These are phyloP conservation scores for Syncephalastrum sp. DNA, from an alignment of 371 early-diverging fungal species.

Conservation along the genomic window DNA sequence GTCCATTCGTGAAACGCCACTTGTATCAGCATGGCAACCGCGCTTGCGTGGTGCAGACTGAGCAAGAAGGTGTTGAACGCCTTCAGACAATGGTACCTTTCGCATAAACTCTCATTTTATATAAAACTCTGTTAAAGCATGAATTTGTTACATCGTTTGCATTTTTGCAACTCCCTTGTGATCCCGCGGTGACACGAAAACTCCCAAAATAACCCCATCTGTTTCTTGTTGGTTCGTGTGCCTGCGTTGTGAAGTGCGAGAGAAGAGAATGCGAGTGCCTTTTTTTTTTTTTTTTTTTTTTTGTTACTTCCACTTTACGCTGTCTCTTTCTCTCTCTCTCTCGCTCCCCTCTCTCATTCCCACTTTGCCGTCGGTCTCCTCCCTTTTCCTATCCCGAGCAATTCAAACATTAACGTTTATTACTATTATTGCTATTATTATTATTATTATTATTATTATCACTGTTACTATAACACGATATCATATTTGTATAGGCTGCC, in stretches of 20 bases:
- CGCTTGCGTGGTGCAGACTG: conserved; percentile 14
- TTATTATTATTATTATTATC: neutral
- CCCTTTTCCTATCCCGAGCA: neutral
- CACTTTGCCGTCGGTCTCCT: neutral
- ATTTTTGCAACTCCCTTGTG: neutral
- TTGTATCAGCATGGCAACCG: conserved; percentile 6
- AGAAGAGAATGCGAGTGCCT: neutral
- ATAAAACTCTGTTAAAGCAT: too few species aligned
- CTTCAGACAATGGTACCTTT: conserved; percentile 4
- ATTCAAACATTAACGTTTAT: neutral
- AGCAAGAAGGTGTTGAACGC: conserved; percentile 16
- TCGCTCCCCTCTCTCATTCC: neutral
- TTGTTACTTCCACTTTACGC: neutral
- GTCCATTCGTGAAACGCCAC: conserved; percentile 15
- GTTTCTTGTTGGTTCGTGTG: conserved; percentile 4
- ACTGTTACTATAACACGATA: neutral
- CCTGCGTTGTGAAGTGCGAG: neutral
- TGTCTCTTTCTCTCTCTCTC: conserved; percentile 1
- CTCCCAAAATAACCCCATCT: too few species aligned
- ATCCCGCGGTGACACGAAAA: neutral
- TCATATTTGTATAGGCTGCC: neutral
- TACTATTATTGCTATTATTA: neutral
- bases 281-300: too few species aligned
- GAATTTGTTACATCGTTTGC: too few species aligned
- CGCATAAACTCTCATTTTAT: too few species aligned